Evolutionary conservation across 352 stramenopile genomes (phyloP).

Genomic region (Aphanomyces invadans): DNA sequence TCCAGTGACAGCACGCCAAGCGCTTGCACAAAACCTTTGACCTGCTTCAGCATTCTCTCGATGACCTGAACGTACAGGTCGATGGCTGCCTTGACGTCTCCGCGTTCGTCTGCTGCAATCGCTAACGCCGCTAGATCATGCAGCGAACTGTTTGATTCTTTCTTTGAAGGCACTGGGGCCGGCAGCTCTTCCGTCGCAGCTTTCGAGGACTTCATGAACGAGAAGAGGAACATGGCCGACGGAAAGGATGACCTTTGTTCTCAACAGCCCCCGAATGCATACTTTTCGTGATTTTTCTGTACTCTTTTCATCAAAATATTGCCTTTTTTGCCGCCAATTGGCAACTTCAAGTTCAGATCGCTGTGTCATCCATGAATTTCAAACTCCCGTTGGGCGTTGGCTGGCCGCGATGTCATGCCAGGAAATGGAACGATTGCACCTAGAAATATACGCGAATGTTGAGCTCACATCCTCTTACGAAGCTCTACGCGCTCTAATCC

Average conservation of each 20-base stretch:
- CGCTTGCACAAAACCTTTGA: constrained; percentile 46
- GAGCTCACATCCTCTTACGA: too few relatives aligned
- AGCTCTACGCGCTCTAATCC: too few relatives aligned
- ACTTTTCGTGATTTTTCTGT: too few relatives aligned
- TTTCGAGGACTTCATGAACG: neutral
- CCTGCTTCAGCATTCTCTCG: constrained; percentile 58
- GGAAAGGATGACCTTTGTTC: neutral
- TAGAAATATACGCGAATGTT: too few relatives aligned
- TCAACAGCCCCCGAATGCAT: too few relatives aligned
- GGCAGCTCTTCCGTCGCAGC: neutral
- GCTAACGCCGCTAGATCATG: constrained; percentile 25
- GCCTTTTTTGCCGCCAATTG: too few relatives aligned
- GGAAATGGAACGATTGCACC: too few relatives aligned
- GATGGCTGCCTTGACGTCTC: constrained; percentile 42
- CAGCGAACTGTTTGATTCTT: neutral
- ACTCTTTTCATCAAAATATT: too few relatives aligned
- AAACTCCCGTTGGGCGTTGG: too few relatives aligned
- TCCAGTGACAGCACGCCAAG: constrained; percentile 21
- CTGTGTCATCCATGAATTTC: too few relatives aligned
- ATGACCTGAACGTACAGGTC: constrained; percentile 67
- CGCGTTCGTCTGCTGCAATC: constrained; percentile 43
- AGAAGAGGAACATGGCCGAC: constrained; percentile 13
- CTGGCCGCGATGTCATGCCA: too few relatives aligned
- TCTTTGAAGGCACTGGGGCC: neutral
- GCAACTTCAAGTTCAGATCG: too few relatives aligned